These are phyloP conservation scores for Ceratopteris richardii DNA, from an alignment of 75 land plant species.

Conservation along the genomic window DNA sequence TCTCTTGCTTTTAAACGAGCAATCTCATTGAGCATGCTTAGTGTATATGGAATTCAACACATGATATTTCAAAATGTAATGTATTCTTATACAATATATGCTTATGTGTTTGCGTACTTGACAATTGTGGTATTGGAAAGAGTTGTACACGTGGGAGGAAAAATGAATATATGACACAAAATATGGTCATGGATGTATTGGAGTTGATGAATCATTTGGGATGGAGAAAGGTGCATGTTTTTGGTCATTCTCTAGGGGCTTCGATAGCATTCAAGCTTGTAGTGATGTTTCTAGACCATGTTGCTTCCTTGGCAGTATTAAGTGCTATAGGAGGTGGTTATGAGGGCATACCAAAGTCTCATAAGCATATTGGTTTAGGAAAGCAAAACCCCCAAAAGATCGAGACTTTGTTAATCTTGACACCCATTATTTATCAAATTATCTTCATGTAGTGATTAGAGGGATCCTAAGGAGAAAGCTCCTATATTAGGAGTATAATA, in stretches of 20 bases:
- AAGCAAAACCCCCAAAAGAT: conserved; percentile 85
- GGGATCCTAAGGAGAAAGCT: conserved; percentile 18
- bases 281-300: conserved; percentile 62
- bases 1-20: no score
- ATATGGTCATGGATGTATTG: conserved; percentile 90
- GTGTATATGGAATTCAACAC: no score
- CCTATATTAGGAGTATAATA: conserved; percentile 26
- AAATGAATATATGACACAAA: conserved; percentile 64
- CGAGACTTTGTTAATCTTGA: conserved; percentile 90
- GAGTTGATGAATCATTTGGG: conserved; percentile 86
- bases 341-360: conserved; percentile 86
- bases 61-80: no score
- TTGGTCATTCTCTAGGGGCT: conserved; percentile 97
- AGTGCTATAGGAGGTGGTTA: conserved; percentile 93
- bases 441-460: conserved; percentile 17
- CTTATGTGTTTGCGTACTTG: conserved; percentile 80
- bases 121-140: conserved; percentile 88
- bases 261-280: conserved; percentile 91
- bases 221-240: conserved; percentile 79
- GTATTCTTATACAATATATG: conserved; percentile 19
- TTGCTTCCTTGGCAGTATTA: conserved; percentile 76
- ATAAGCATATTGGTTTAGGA: conserved; percentile 62
- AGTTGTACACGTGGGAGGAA: conserved; percentile 63
- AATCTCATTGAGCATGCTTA: no score
- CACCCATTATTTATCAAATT: conserved; percentile 72